These are phyloP conservation scores for Tricholomella constricta DNA, from an alignment of 768 basidiomycete species.

Conservation along the genomic window DNA sequence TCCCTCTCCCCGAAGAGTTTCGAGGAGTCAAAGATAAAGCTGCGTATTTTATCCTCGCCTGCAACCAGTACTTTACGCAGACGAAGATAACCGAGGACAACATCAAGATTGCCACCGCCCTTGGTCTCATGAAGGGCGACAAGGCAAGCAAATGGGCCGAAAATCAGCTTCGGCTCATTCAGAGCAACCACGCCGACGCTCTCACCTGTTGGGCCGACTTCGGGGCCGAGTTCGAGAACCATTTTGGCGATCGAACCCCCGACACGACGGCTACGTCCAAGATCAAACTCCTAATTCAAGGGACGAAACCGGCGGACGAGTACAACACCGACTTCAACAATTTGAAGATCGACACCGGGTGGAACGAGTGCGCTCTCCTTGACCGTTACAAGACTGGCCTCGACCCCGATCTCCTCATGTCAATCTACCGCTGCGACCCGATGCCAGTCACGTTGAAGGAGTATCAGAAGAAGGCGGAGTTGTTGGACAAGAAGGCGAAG, in stretches of 20 bases:
- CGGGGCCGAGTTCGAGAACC: not conserved
- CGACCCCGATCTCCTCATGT: not conserved
- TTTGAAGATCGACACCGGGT: not conserved
- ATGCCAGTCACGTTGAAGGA: not conserved
- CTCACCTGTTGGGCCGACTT: not conserved
- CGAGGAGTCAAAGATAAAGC: slow-evolving; percentile 1
- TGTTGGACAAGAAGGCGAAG: not conserved
- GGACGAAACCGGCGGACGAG: not conserved
- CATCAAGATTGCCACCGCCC: not conserved
- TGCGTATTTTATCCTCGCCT: not conserved
- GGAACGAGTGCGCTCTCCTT: slow-evolving; percentile 1
- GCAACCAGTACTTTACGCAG: slow-evolving; percentile 3
- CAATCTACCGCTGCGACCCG: not conserved
- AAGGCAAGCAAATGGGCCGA: slow-evolving; percentile 1
- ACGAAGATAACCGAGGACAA: not conserved
- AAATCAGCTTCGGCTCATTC: slow-evolving; percentile 4
- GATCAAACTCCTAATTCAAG: not conserved
- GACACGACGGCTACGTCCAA: not conserved
- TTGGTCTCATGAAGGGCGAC: not conserved
- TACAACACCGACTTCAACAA: slow-evolving; percentile 4
- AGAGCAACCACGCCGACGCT: not conserved
- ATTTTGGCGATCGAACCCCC: not conserved
- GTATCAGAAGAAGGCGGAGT: slow-evolving; percentile 2
- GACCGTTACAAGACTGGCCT: slow-evolving; percentile 3
- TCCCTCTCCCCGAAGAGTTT: not conserved